phyloP scores from a whole-genome alignment of 345 rosid species.

The Ricinus communis region DNA sequence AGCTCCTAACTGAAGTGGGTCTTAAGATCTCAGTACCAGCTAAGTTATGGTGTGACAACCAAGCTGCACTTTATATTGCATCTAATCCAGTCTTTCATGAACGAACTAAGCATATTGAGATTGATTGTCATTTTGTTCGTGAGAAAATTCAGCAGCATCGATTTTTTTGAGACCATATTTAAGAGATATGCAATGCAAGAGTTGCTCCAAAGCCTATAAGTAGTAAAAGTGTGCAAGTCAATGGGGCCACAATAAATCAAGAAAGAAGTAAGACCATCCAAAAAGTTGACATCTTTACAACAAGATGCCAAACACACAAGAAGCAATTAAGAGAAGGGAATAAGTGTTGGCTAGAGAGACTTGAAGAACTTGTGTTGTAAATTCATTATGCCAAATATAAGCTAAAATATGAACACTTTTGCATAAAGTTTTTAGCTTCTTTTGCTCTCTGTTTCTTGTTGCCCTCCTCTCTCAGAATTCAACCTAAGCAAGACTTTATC shows the following conservation, averaged over 20 bases:
- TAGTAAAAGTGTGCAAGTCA: neutral
- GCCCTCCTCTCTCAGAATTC: neutral
- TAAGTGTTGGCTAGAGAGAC: neutral
- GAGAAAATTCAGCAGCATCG: too few species aligned
- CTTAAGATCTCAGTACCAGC: too few species aligned
- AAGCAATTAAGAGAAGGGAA: neutral
- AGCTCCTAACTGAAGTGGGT: too few species aligned
- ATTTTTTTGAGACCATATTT: too few species aligned
- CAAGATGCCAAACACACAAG: neutral
- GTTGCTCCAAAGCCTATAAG: neutral
- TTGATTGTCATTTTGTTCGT: too few species aligned
- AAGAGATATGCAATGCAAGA: neutral
- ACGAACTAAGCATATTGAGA: too few species aligned
- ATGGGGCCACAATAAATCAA: neutral
- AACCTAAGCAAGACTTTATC: neutral
- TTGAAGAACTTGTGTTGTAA: neutral
- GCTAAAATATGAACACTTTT: neutral
- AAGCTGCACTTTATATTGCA: too few species aligned
- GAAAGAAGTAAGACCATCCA: neutral
- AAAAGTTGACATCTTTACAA: neutral
- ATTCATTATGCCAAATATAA: neutral
- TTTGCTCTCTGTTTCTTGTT: neutral
- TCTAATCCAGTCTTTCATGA: too few species aligned
- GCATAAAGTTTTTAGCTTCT: neutral
- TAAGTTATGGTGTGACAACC: too few species aligned